Percentiles rank a stretch among this genome's conserved stretches.
phyloP scores from a whole-genome alignment of 108 stramenopile species.

The Parmales sp. region DNA sequence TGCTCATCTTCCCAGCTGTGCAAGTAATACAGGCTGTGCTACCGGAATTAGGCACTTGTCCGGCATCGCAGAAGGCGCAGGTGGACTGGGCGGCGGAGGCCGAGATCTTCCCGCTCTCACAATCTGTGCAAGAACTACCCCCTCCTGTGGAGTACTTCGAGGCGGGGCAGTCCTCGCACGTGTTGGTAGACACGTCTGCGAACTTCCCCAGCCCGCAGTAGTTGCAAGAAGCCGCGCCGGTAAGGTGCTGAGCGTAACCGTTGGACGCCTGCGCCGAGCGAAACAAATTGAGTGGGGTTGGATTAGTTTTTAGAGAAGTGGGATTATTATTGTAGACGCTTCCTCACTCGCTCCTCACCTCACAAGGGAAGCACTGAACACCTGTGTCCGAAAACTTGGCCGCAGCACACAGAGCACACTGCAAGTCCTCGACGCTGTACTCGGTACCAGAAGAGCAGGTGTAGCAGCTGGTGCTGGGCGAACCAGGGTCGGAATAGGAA shows the following conservation, averaged over 20 bases:
- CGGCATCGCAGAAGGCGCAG: slow-evolving; percentile 1
- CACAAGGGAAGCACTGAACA: no score
- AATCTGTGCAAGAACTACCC: not conserved
- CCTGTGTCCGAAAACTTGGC: no score
- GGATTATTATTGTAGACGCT: no score
- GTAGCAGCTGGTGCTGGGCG: no score
- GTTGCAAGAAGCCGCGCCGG: not conserved
- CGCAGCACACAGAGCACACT: no score
- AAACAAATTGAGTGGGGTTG: no score
- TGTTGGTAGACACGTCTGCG: not conserved
- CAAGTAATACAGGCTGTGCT: not conserved
- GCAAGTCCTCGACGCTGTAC: no score
- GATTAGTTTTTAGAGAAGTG: no score
- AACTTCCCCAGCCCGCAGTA: not conserved
- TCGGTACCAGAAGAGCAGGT: no score
- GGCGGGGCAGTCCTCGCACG: not conserved
- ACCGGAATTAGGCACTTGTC: not conserved
- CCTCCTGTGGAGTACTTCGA: not conserved
- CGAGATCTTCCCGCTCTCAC: not conserved
- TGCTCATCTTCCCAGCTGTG: not conserved
- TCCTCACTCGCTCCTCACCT: no score
- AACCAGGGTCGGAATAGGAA: no score
- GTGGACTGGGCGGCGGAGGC: not conserved
- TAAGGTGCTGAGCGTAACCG: not conserved
- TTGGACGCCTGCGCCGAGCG: no score